Percentiles rank a stretch among this genome's conserved stretches.
phyloP scores from a whole-genome alignment of 192 early-diverging fungal genomes.

The Coemansia sp. region DNA sequence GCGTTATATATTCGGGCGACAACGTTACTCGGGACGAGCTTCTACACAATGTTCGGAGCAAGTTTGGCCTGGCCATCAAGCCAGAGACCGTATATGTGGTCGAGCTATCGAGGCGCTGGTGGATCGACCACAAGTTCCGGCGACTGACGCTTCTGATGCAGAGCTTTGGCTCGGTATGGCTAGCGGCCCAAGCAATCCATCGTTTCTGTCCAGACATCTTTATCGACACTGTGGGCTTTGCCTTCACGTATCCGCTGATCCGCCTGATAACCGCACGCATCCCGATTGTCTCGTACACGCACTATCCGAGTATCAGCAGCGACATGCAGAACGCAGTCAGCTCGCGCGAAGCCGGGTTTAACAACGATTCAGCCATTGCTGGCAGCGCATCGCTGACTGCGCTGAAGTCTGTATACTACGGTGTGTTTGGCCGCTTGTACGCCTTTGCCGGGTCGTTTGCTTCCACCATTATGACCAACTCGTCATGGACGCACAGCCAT shows the following conservation, averaged over 20 bases:
- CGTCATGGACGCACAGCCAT: conserved; percentile 91
- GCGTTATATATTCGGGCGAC: conserved; percentile 84
- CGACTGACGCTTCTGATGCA: conserved; percentile 84
- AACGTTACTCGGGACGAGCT: conserved; percentile 58
- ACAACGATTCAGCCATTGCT: conserved; percentile 64
- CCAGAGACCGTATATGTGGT: conserved; percentile 61
- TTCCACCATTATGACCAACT: conserved; percentile 90
- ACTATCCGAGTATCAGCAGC: conserved; percentile 93
- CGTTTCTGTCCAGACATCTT: conserved; percentile 76
- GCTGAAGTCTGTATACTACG: conserved; percentile 68
- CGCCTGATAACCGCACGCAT: conserved; percentile 60
- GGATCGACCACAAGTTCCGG: conserved; percentile 72
- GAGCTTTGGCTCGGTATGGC: conserved; percentile 76
- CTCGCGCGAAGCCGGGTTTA: conserved; percentile 61
- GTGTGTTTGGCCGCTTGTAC: conserved; percentile 75
- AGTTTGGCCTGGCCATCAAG: conserved; percentile 73
- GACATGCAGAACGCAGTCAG: conserved; percentile 84
- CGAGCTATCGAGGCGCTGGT: conserved; percentile 61
- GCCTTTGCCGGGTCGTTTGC: conserved; percentile 75
- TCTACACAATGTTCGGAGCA: conserved; percentile 47
- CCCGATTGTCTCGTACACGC: conserved; percentile 79
- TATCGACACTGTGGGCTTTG: conserved; percentile 93
- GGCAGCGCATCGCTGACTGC: conserved; percentile 47
- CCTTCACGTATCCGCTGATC: conserved; percentile 87
- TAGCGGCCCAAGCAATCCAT: conserved; percentile 75